Evolutionary conservation across 805 yeast genomes (phyloP), one percentile per base, ranked within the genome.

Genomic region (Saturnispora saitoi): DNA sequence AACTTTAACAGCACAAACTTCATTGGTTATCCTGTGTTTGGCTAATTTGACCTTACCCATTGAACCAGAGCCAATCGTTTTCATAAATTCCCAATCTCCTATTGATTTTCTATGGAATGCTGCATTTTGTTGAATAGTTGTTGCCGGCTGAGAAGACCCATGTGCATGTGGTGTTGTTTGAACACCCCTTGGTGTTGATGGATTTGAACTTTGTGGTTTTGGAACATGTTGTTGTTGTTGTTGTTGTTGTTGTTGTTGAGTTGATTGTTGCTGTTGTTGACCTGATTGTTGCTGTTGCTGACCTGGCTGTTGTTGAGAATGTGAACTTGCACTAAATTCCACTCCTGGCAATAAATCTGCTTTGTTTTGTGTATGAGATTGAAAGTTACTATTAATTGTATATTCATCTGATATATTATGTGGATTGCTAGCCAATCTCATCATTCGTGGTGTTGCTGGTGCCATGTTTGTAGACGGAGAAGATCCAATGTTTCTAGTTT

Each of bases 41-140:
- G 98, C 98, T 36, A 93, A 72, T 68, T 93, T 93, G 44, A 93
- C 99, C 65, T 91, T 95, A 51, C 99, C 99, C 99, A 93, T 93
- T 0, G 96, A 88, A 3, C 99, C 99, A 2, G 98, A 96, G 39
- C 99, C 99, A 42, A 93, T 86, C 2, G 96, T 89, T 66, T 88
- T 88, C 50, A 86, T 75, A 58, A 91, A 90, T 57, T 87, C 95
- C 99, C 99, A 91, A 55, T 93, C 96, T 12, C 98, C 99, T 48
- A 91, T 83, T 4, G 95, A 76, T 51, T 83, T 84, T 54, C 98
- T 78, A 63, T 89, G 91, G 57, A 86, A 85, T 56, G 76, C 80
- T 54, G 71, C 72, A 22, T 56, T 55, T 29, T 48, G 51, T n/a
- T 47, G 51, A 17, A 28, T 45, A n/a, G 38, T 49, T 17, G 32